A percentile compares a stretch with the other conserved stretches of the same genome.
Conservation (phyloP, 2,329 filamentous ascomycete species). For the Aspergillus sp. region DNA sequence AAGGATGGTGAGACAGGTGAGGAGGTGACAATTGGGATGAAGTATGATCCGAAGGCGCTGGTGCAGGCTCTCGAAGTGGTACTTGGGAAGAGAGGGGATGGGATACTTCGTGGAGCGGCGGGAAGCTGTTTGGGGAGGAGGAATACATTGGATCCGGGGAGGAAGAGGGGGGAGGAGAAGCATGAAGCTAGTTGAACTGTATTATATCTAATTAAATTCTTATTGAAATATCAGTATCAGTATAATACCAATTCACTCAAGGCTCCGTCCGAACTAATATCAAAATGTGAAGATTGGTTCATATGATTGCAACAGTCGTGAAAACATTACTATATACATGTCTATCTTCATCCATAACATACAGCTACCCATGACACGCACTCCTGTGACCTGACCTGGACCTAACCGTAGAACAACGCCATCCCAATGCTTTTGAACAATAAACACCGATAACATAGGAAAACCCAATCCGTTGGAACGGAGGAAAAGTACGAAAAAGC, state of each 20-base stretch:
- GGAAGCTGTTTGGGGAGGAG: slow-evolving; percentile 45
- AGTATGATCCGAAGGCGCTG: slow-evolving; percentile 71
- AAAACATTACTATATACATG: neutral
- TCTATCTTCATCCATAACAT: neutral
- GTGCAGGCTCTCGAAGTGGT: slow-evolving; percentile 70
- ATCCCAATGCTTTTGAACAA: slow-evolving; percentile 23
- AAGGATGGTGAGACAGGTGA: slow-evolving; percentile 31
- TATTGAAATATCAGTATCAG: neutral
- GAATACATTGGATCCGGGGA: slow-evolving; percentile 48
- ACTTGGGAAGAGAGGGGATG: slow-evolving; percentile 58
- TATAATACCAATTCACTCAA: neutral
- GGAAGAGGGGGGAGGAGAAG: slow-evolving; percentile 13
- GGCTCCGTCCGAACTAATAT: neutral
- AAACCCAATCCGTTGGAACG: slow-evolving; percentile 14
- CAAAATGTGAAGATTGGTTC: neutral
- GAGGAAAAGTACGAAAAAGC: slow-evolving; percentile 11
- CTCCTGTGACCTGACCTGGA: neutral
- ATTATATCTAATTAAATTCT: neutral
- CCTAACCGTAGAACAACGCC: slow-evolving; percentile 18
- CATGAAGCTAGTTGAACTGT: neutral
- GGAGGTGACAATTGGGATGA: slow-evolving; percentile 48
- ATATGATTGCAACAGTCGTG: neutral
- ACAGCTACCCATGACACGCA: slow-evolving; percentile 1
- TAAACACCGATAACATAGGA: slow-evolving; percentile 7
- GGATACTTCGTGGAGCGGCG: slow-evolving; percentile 35